Conservation (phyloP, 257 asterid species). For the Fraxinus pennsylvanica region DNA sequence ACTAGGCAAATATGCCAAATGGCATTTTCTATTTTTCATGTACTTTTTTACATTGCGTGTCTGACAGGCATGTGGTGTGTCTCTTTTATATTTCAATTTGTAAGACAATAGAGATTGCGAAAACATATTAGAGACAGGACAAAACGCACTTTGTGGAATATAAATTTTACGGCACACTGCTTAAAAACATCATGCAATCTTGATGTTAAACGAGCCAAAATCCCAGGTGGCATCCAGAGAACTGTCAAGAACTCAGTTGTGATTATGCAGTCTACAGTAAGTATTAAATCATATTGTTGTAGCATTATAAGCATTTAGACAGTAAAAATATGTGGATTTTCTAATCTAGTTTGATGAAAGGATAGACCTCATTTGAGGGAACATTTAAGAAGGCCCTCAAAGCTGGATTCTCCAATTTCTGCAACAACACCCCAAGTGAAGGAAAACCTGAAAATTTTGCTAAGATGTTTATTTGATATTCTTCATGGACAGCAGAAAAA, state of each 20-base stretch:
- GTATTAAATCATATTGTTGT: background rate
- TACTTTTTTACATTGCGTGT: background rate
- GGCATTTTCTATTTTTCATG: background rate
- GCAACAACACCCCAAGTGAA: constrained; percentile 85
- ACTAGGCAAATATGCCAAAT: background rate
- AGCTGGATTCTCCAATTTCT: constrained; percentile 97
- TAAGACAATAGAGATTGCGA: background rate
- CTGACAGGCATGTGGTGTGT: background rate
- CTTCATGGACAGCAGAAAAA: constrained; percentile 16
- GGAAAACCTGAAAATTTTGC: constrained; percentile 77
- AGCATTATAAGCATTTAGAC: constrained; percentile 18
- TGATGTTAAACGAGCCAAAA: background rate
- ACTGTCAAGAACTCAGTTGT: background rate
- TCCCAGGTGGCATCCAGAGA: background rate
- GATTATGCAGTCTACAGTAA: background rate
- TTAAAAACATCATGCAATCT: constrained; percentile 5
- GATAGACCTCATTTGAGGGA: constrained; percentile 75
- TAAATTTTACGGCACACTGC: background rate
- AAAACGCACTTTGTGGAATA: background rate
- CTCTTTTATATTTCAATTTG: background rate
- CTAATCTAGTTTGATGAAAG: constrained; percentile 24
- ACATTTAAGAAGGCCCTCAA: constrained; percentile 83
- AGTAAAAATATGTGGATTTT: constrained; percentile 16
- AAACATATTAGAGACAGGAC: background rate
- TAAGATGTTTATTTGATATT: constrained; percentile 6